A percentile compares a stretch with the other conserved stretches of the same genome.
These are phyloP conservation scores for Hypseocharis bilobata DNA, from an alignment of 441 rosid species.

Conservation along the genomic window DNA sequence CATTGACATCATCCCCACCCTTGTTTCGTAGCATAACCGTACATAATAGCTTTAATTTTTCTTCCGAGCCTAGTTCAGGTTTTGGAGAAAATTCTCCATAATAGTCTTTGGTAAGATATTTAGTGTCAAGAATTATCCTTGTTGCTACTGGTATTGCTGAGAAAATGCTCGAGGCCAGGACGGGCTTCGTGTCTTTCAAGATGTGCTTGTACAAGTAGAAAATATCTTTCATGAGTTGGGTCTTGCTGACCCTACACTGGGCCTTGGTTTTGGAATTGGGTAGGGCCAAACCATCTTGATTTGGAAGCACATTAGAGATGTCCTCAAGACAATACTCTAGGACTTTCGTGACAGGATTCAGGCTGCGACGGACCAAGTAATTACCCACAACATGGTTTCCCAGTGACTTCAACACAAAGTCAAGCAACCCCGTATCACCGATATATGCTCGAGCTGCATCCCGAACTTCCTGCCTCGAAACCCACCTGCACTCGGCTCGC, in stretches of 20 bases:
- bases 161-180: slow-evolving; percentile 29
- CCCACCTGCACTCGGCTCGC: slow-evolving; percentile 54
- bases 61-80: slow-evolving; percentile 28
- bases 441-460: slow-evolving; percentile 77
- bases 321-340: slow-evolving; percentile 75
- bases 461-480: slow-evolving; percentile 83
- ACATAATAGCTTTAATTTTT: slow-evolving; percentile 47
- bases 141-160: slow-evolving; percentile 46
- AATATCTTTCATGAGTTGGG: slow-evolving; percentile 59
- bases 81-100: slow-evolving; percentile 20
- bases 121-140: slow-evolving; percentile 60
- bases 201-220: slow-evolving; percentile 41
- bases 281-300: slow-evolving; percentile 27
- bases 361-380: slow-evolving; percentile 62
- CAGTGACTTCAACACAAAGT: slow-evolving; percentile 76
- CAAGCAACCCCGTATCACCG: slow-evolving; percentile 80
- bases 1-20: slow-evolving; percentile 20
- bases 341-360: slow-evolving; percentile 83
- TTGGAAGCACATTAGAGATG: slow-evolving; percentile 39
- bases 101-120: slow-evolving; percentile 58
- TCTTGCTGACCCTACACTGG: slow-evolving; percentile 42
- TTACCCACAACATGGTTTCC: slow-evolving; percentile 80
- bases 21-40: slow-evolving; percentile 32
- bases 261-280: slow-evolving; percentile 34
- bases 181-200: slow-evolving; percentile 44